Base-by-base conservation (phyloP, 805 yeast species). In the Hanseniaspora mollemarum region DNA sequence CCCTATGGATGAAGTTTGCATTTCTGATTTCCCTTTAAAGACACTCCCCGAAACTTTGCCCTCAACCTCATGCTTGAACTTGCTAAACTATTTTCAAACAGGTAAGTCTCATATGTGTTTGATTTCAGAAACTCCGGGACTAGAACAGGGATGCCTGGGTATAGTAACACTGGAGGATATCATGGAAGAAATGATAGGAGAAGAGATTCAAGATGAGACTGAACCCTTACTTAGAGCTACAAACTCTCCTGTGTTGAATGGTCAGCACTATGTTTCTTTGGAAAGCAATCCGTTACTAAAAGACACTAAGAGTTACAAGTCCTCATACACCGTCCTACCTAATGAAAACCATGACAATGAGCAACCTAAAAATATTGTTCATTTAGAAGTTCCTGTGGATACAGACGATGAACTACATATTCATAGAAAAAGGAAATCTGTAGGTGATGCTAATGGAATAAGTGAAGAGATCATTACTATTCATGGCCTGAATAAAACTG, bases 31-130 rank as follows among this genome's bases (percentile, higher is more conserved):
- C 71, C 96, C 97, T 7, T 73, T 90, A 59, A 97, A 97, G 1
- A 92, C 97, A 0, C 73, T 90, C 42, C 98, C 98, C 0, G 97
- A 90, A 67, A 90, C 98, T 0, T 78, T 83, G 2, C 82, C 86
- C 21, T 87, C 83, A 48, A 88, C 97, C 3, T 87, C 96, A 5
- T 90, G 97, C 65, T 72, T 90, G 62, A 90, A 92, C 66, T 88
- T 90, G 57, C 73, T 90, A 61, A 90, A 90, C 66, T 90, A 90
- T 67, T 90, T 92, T 73, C 98, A 90, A 66, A 96, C 90, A 65
- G 98, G 98, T 54, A 88, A 87, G 66, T 82, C 95, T 1, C 98
- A 90, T 67, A 90, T 90, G 98, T 90, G 92, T 59, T 80, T 88
- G 33, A 96, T 90, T 8, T 80, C 90, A 56, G 81, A 80, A 52